Evolutionary conservation across 305 asterid genomes (phyloP), one percentile per base, ranked within the genome.

Genomic region (Ilex paraguariensis): DNA sequence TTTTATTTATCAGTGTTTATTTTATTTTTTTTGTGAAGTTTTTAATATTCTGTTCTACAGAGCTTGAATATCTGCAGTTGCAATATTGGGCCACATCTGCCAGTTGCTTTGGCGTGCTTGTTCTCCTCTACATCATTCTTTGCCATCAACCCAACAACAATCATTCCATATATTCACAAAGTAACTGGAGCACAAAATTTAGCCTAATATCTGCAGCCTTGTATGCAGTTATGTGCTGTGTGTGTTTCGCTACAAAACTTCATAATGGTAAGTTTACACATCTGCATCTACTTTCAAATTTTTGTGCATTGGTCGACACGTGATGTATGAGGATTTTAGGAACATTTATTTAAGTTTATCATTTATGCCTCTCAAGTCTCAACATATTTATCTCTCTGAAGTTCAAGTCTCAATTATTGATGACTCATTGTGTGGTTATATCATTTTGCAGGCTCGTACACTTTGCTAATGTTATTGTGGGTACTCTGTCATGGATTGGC

Each of bases 81-180:
- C 97, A 77, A 66, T 90, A 77, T 63, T 93, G 96, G 97, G 92
- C 85, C 42, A 83, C 89, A 45, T 80, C 82, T 54, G 77, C 84
- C 53, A 72, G 85, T 75, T 84, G 96, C 83, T 74, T 86, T 59
- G 62, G 76, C 15, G 88, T 87, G 78, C 81, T 90, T 49, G 68
- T 82, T 67, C 88, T 73, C 66, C 87, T 90, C 64, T 73, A 56
- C 79, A 49, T 63, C 46, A 60, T 67, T 66, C 78, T 76, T 77
- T 82, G 40, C 58, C 76, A 61, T 59, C 83, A 73, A 67, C 68
- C 66, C 33, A 70, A 69, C 69, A 57, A 32, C 64, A 65, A 59
- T 30, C 52, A 45, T 64, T 61, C 71, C 59, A 66, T 36, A 42
- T 17, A 57, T 51, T 70, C 72, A 44, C 46, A 63, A 56, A 56